These are phyloP conservation scores for Diplodia scrobiculata DNA, from an alignment of 2,329 filamentous ascomycete species.

Conservation along the genomic window DNA sequence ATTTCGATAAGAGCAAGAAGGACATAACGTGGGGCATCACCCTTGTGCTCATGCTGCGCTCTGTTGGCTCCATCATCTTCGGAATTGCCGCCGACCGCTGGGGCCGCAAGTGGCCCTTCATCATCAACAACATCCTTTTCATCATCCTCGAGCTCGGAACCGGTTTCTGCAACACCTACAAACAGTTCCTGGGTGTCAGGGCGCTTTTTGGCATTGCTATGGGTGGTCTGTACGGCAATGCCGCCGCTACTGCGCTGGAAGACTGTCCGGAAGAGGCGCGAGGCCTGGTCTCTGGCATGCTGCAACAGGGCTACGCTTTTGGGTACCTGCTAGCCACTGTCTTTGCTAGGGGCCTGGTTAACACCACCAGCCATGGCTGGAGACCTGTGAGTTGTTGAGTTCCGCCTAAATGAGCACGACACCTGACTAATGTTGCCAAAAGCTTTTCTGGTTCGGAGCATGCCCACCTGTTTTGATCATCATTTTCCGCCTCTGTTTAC, in stretches of 20 bases:
- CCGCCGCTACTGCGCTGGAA: conserved; percentile 63
- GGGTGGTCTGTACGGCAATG: conserved; percentile 65
- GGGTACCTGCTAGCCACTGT: conserved; percentile 64
- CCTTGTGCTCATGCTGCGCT: conserved; percentile 59
- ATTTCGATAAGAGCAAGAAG: conserved; percentile 57
- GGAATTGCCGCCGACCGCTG: conserved; percentile 58
- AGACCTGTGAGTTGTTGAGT: conserved; percentile 54
- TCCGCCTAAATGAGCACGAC: background rate
- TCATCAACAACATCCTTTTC: conserved; percentile 63
- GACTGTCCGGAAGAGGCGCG: conserved; percentile 62
- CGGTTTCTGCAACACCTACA: conserved; percentile 61
- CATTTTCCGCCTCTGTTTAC: conserved; percentile 71
- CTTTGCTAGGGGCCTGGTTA: conserved; percentile 63
- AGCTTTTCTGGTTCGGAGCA: conserved; percentile 83
- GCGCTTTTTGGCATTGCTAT: conserved; percentile 66
- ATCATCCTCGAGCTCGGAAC: conserved; percentile 63
- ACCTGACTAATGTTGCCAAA: background rate
- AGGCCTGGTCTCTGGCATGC: conserved; percentile 62
- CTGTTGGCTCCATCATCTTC: conserved; percentile 61
- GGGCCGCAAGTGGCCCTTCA: conserved; percentile 60
- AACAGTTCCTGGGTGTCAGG: conserved; percentile 61
- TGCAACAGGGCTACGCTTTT: conserved; percentile 66
- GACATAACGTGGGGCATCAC: conserved; percentile 63
- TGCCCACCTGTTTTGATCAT: conserved; percentile 80
- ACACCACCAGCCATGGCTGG: conserved; percentile 79